These are phyloP conservation scores for Begonia masoniana DNA, from an alignment of 306 rosid species.

Conservation along the genomic window DNA sequence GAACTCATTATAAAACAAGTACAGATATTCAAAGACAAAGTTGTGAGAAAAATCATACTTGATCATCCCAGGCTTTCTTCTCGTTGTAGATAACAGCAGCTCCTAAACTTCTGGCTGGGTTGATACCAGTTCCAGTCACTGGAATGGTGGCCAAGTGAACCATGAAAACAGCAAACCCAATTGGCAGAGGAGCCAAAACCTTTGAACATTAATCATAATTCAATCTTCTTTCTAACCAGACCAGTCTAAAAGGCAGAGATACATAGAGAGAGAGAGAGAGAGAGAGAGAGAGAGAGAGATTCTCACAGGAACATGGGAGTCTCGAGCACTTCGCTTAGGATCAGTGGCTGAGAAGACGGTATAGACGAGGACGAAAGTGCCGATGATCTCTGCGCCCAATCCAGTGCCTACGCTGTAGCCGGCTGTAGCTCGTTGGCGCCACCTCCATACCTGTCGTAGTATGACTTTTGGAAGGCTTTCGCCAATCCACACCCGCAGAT, in stretches of 20 bases:
- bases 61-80: conserved; percentile 74
- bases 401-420: conserved; percentile 77
- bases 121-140: conserved; percentile 86
- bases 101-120: conserved; percentile 93
- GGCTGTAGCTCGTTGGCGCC: conserved; percentile 36
- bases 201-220: conserved; percentile 1
- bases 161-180: conserved; percentile 95
- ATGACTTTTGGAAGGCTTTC: conserved; percentile 57
- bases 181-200: conserved; percentile 97
- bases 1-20: not conserved
- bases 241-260: not conserved
- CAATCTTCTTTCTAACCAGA: no score
- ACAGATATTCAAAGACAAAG: not conserved
- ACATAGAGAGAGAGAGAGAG: not conserved
- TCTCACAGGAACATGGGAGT: conserved; percentile 92
- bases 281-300: not conserved
- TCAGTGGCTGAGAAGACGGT: conserved; percentile 97
- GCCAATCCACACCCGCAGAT: conserved; percentile 68
- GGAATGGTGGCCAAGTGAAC: conserved; percentile 95
- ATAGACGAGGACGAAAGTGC: conserved; percentile 93
- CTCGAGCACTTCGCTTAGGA: conserved; percentile 84
- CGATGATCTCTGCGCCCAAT: conserved; percentile 86
- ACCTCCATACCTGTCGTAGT: conserved; percentile 35
- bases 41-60: conserved; percentile 16
- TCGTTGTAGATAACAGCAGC: conserved; percentile 81